Evolutionary conservation across 1,284 basidiomycete genomes (phyloP), one percentile per base, ranked within the genome.

Genomic region (Marasmius sp.): DNA sequence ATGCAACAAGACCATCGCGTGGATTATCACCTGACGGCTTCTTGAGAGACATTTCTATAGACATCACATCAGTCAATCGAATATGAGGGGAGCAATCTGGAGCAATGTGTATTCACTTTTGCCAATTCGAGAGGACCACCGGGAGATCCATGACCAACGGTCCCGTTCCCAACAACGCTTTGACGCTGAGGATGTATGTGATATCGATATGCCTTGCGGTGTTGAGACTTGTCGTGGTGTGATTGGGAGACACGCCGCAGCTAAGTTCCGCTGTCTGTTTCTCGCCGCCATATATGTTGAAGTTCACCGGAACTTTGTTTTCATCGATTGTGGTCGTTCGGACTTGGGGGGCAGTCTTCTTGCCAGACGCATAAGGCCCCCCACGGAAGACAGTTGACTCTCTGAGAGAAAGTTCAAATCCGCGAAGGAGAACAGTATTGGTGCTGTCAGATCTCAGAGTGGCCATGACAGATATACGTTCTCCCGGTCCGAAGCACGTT

Each of bases 401-500:
- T 65, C 85, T 85, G 43, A 96, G 78, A 2, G 83, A 82, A 66
- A 93, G 85, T 70, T 95, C 92, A 69, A 93, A 94, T 1, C 89
- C 88, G 54, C 91, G 88, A 9, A 95, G 79, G 50, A 88, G 80
- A 53, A 86, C 79, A 36, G 84, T 86, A 41, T 85, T 79, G 9
- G 86, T 67, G 55, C 76, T 84, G 68, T 94, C 90, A 0, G 90
- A 88, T 69, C 85, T 87, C 52, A 95, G 79, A 3, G 84, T 85
- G 0, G 90, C 91, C 47, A 81, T 81, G 59, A 94, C 82, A 8
- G 85, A 77, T 34, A 95, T 84, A n/a, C 86, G 84, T 73, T 95
- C 93, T 16, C 89, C 90, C 0, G 93, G 92, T 1, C 93, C 92
- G 68, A 88, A 94, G 64, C 92, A 94, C 4, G 88, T 89, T 63